phyloP scores from a whole-genome alignment of 805 yeast genomes.

The Cyberlindnera xishuangbannaensis region DNA sequence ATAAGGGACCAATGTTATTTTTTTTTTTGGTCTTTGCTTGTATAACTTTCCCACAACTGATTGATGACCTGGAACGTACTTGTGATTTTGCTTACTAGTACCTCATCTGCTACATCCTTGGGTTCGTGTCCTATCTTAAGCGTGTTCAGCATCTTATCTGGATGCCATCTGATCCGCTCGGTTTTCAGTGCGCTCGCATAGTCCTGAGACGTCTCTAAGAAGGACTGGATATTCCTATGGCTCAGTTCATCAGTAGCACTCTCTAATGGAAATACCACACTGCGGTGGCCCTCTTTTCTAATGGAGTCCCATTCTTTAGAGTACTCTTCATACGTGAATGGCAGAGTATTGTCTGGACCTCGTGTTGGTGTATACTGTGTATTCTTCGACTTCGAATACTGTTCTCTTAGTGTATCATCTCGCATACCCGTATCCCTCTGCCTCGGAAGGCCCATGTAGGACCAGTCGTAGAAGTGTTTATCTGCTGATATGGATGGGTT shows the following conservation, averaged over 20 bases:
- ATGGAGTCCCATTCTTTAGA: conserved; percentile 24
- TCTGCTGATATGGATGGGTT: background rate
- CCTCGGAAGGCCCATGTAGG: no score
- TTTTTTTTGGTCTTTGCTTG: background rate
- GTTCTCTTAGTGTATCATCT: background rate
- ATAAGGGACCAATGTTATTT: no score
- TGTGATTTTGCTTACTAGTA: conserved; percentile 28
- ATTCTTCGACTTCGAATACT: background rate
- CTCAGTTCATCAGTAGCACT: conserved; percentile 28
- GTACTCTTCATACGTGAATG: conserved; percentile 19
- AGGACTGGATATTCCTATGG: conserved; percentile 9
- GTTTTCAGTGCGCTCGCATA: conserved; percentile 26
- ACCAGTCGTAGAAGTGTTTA: conserved; percentile 15
- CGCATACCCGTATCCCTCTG: no score
- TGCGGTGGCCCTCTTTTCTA: conserved; percentile 8
- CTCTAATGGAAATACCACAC: conserved; percentile 26
- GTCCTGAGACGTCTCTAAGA: conserved; percentile 12
- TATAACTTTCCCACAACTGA: conserved; percentile 28
- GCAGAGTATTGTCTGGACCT: no score
- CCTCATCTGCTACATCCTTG: conserved; percentile 3
- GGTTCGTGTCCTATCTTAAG: conserved; percentile 16
- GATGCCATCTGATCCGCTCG: conserved; percentile 67
- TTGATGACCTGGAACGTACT: conserved; percentile 39
- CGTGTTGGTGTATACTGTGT: no score
- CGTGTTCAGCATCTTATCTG: conserved; percentile 48